These are phyloP conservation scores for Comarum palustre DNA, from an alignment of 306 rosid species.

Conservation along the genomic window DNA sequence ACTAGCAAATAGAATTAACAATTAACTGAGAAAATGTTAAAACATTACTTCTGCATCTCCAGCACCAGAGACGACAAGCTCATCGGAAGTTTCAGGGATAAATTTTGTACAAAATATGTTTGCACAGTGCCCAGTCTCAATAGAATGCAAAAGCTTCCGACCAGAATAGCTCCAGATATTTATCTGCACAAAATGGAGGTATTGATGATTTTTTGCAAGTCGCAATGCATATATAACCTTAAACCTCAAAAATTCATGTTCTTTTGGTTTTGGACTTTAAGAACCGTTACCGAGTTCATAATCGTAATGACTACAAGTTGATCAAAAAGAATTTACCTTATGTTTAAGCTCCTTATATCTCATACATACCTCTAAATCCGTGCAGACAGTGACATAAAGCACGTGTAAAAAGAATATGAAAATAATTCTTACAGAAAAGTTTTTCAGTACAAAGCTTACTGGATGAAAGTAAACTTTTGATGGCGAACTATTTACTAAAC, in stretches of 20 bases:
- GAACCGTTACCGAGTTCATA: neutral
- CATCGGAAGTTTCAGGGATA: conserved; percentile 92
- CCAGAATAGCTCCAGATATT: conserved; percentile 82
- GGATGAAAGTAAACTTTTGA: neutral
- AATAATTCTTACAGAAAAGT: neutral
- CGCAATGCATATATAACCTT: neutral
- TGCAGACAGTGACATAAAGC: neutral
- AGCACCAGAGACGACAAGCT: conserved; percentile 95
- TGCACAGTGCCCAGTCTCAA: conserved; percentile 87
- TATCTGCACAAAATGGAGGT: conserved; percentile 53
- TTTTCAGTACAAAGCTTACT: neutral
- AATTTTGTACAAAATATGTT: conserved; percentile 94
- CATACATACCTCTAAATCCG: neutral
- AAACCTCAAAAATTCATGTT: neutral
- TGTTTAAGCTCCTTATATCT: neutral
- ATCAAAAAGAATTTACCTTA: neutral
- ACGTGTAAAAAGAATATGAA: neutral
- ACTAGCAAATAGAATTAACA: conserved; percentile 18
- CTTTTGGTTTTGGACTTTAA: neutral
- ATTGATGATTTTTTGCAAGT: conserved; percentile 19
- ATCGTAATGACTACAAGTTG: neutral
- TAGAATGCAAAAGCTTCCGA: conserved; percentile 67
- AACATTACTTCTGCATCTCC: conserved; percentile 90
- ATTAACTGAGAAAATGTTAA: neutral
- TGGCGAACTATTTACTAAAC: neutral